These are phyloP conservation scores for Candida corydali DNA, from an alignment of 805 yeast species.

Conservation along the genomic window DNA sequence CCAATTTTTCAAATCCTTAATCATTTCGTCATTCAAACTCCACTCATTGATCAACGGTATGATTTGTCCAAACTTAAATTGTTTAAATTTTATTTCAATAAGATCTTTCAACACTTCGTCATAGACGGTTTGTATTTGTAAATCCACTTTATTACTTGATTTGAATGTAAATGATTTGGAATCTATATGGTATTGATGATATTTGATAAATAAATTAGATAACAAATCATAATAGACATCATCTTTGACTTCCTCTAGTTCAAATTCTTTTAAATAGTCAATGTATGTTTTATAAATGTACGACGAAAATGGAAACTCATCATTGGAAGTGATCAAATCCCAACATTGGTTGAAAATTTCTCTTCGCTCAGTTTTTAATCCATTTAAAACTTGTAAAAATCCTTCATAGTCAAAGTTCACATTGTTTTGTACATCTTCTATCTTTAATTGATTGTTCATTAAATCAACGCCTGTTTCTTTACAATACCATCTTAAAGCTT, in stretches of 20 bases:
- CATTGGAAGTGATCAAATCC: slow-evolving; percentile 26
- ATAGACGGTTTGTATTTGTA: slow-evolving; percentile 15
- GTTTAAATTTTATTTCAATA: slow-evolving; percentile 24
- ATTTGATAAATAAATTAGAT: slow-evolving; percentile 11
- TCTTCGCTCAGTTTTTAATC: slow-evolving; percentile 21
- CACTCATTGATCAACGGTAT: slow-evolving; percentile 32
- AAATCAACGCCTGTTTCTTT: slow-evolving; percentile 11
- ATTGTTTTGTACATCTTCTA: slow-evolving; percentile 26
- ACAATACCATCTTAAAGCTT: slow-evolving; percentile 25
- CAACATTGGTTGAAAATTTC: slow-evolving; percentile 28
- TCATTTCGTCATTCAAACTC: slow-evolving; percentile 30
- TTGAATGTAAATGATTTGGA: slow-evolving; percentile 15
- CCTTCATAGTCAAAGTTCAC: slow-evolving; percentile 38
- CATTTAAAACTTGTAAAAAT: slow-evolving; percentile 23
- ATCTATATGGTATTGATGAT: slow-evolving; percentile 12
- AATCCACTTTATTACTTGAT: slow-evolving; percentile 10
- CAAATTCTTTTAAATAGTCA: slow-evolving; percentile 21
- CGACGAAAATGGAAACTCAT: slow-evolving; percentile 18
- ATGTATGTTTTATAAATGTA: slow-evolving; percentile 21
- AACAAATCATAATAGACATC: slow-evolving; percentile 21
- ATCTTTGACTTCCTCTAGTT: slow-evolving; percentile 11
- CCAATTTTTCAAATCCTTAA: slow-evolving; percentile 18
- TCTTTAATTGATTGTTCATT: slow-evolving; percentile 6
- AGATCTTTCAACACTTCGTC: slow-evolving; percentile 20
- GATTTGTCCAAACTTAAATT: slow-evolving; percentile 24